phyloP scores from a whole-genome alignment of 495 filamentous ascomycete genomes.

The Aspergillus egyptiacus region DNA sequence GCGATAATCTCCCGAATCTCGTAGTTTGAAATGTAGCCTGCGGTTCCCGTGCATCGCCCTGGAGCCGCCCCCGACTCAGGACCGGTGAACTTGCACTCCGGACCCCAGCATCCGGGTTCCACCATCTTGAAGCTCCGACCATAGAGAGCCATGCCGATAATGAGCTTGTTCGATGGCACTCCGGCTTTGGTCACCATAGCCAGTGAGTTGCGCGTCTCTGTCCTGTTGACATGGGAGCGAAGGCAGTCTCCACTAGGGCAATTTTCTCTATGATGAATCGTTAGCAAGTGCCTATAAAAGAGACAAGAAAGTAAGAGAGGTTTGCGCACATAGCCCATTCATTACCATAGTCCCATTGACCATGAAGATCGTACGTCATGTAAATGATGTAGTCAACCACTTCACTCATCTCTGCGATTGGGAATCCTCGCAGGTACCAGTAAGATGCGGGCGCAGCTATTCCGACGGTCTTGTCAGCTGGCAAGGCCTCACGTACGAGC shows the following conservation, averaged over 20 bases:
- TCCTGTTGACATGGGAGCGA: neutral
- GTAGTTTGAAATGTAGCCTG: conserved; percentile 23
- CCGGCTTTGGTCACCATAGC: conserved; percentile 1
- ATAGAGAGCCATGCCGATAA: neutral
- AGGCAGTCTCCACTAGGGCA: neutral
- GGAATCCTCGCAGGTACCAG: conserved; percentile 30
- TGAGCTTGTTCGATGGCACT: neutral
- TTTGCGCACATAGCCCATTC: neutral
- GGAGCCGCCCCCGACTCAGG: neutral
- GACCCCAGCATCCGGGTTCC: neutral
- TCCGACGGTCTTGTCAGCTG: conserved; percentile 4
- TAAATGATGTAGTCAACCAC: conserved; percentile 26
- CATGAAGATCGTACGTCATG: neutral
- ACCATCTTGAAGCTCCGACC: conserved; percentile 1
- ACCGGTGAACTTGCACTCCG: neutral
- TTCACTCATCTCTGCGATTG: conserved; percentile 19
- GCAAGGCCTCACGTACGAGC: neutral
- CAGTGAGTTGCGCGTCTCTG: neutral
- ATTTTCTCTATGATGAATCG: neutral
- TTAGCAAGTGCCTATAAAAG: too few species aligned
- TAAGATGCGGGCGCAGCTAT: conserved; percentile 24
- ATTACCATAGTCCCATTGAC: neutral
- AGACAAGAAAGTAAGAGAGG: neutral
- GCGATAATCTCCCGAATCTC: conserved; percentile 4
- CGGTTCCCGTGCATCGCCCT: conserved; percentile 10